Base-by-base conservation (phyloP, 2,329 filamentous ascomycete genomes). In the Aureobasidium vineae region DNA sequence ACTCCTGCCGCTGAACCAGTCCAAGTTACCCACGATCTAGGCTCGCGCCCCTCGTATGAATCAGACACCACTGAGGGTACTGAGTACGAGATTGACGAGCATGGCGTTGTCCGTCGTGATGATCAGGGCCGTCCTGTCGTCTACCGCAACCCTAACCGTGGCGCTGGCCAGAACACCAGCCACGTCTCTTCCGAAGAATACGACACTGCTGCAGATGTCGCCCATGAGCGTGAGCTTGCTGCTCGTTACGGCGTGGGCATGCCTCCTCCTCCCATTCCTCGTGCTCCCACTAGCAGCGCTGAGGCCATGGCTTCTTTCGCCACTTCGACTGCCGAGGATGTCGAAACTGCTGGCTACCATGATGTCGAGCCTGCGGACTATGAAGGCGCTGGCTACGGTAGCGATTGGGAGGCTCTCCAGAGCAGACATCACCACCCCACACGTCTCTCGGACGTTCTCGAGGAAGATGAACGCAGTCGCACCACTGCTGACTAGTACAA, bases 361-460 rank as follows among this genome's bases (percentile, higher is more conserved):
- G 63, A 69, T 69, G 28, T 72, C 71, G 68, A 67, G 1, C 59
- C 28, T 73, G 78, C 72, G 68, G 77, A 66, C 71, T 78, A 69
- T 72, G 75, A 68, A 69, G 73, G 73, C 21, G 89, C 92, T 19
- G 84, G 85, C 1, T 83, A 87, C 2, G 88, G 86, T 26, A 52
- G 49, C 19, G 70, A 69, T 5, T 96, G 91, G 91, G 90, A 95
- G 69, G 78, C 80, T n/a, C 81, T 91, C 69, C 88, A 89, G 28
- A 85, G 88, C 6, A 76, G 82, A 66, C 92, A 96, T 77, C 91
- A 95, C 71, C 92, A 97, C 77, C 92, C 92, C 0, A 96, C 92
- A 10, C 83, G 93, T 66, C 81, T 97, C 69, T 96, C 92, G 76
- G 92, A 96, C 77, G 92, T 97, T 33, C 84, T 95, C 74, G 92